These are phyloP conservation scores for Candida sp. DNA, from an alignment of 1,139 yeast genomes.

Conservation along the genomic window DNA sequence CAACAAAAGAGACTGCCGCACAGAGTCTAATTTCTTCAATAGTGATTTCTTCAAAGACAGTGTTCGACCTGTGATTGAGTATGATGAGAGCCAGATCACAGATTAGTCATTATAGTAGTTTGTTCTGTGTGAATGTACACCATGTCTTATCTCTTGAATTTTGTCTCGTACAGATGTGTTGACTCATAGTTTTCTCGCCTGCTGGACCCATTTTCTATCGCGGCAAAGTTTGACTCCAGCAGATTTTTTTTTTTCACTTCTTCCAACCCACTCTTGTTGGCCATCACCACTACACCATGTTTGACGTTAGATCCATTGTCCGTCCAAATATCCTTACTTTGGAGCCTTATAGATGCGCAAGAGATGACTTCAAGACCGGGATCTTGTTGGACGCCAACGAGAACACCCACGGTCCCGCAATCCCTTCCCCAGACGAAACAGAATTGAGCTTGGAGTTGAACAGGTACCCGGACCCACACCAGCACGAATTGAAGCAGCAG, in stretches of 20 bases:
- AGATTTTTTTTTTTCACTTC: background rate
- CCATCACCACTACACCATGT: constrained; percentile 22
- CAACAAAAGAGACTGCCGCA: constrained; percentile 1
- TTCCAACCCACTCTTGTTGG: background rate
- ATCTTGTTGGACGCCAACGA: constrained; percentile 94
- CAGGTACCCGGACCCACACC: constrained; percentile 98
- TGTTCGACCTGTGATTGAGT: constrained; percentile 11
- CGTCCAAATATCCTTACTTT: constrained; percentile 83
- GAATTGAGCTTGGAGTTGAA: constrained; percentile 59
- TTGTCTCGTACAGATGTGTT: background rate
- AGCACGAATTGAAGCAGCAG: constrained; percentile 72
- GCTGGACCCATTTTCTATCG: background rate
- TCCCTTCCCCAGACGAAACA: constrained; percentile 29
- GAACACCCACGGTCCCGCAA: constrained; percentile 91
- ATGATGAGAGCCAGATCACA: constrained; percentile 16
- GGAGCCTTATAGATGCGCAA: constrained; percentile 94
- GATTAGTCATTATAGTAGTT: background rate
- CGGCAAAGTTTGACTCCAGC: no score
- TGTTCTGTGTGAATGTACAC: background rate
- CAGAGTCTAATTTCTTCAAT: constrained; percentile 11
- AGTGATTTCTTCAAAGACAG: constrained; percentile 13
- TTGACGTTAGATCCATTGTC: constrained; percentile 62
- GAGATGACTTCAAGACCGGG: constrained; percentile 92
- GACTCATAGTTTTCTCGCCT: constrained; percentile 2
- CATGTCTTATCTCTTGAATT: background rate